These are phyloP conservation scores for Penicillium sp. DNA, from an alignment of 2,329 filamentous ascomycete genomes.

Conservation along the genomic window DNA sequence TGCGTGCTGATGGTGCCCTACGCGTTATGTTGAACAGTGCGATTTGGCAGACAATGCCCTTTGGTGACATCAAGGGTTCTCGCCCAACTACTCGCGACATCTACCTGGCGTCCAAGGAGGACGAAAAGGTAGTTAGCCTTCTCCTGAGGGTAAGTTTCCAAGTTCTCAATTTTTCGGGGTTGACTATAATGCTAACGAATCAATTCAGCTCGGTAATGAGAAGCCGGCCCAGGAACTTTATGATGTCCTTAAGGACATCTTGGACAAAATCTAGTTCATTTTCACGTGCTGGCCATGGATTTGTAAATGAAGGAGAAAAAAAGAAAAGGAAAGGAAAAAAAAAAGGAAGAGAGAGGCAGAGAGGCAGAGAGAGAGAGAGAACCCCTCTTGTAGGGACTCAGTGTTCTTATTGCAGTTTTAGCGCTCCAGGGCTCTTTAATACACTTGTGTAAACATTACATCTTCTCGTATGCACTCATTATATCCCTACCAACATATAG, in stretches of 20 bases:
- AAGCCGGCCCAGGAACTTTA: background rate
- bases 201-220: background rate
- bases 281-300: too few species aligned
- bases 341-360: too few species aligned
- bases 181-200: background rate
- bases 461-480: too few species aligned
- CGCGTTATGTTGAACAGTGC: conserved; percentile 78
- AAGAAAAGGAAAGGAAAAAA: too few species aligned
- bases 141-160: conserved; percentile 47
- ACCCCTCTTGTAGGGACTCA: too few species aligned
- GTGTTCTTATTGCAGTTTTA: too few species aligned
- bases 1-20: conserved; percentile 83
- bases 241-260: background rate
- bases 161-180: background rate
- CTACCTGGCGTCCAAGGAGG: conserved; percentile 52
- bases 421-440: too few species aligned
- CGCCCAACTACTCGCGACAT: conserved; percentile 58
- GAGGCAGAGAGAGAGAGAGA: too few species aligned
- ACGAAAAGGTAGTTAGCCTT: conserved; percentile 45
- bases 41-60: conserved; percentile 67
- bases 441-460: too few species aligned
- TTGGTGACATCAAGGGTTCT: conserved; percentile 55
- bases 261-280: too few species aligned
- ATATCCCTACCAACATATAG: too few species aligned
- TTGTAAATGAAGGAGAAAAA: too few species aligned